Evolutionary conservation across 257 asterid genomes (phyloP).

Genomic region (Gynochthodes officinalis): DNA sequence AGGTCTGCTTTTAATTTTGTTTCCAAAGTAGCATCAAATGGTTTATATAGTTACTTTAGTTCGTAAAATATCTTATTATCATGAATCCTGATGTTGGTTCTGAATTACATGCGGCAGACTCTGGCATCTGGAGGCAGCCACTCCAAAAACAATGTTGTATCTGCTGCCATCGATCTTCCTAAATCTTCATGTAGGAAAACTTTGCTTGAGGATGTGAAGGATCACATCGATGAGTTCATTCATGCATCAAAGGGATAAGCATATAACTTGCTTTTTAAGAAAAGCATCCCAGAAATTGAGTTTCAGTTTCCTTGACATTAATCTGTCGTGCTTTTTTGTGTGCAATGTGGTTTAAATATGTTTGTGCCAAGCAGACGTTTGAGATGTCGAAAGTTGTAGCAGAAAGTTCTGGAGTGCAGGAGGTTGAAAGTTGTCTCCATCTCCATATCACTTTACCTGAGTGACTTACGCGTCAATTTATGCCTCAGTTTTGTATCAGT

Average conservation of each 20-base stretch:
- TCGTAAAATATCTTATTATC: no score
- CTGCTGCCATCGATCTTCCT: neutral
- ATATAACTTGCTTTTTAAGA: slow-evolving; percentile 22
- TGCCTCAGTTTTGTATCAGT: no score
- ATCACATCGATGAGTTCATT: slow-evolving; percentile 24
- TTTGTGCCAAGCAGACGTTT: no score
- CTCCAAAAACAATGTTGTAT: slow-evolving; percentile 1
- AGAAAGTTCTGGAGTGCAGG: slow-evolving; percentile 21
- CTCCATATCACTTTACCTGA: slow-evolving; percentile 11
- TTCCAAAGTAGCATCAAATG: neutral
- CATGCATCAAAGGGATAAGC: slow-evolving; percentile 28
- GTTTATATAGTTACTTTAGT: neutral
- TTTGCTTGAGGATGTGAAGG: slow-evolving; percentile 26
- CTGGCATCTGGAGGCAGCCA: slow-evolving; percentile 20
- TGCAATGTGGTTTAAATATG: neutral
- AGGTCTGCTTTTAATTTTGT: neutral
- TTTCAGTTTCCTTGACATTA: neutral
- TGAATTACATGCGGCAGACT: neutral
- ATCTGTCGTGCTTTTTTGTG: neutral
- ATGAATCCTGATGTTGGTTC: neutral
- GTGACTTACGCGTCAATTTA: neutral
- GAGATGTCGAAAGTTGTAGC: slow-evolving; percentile 25
- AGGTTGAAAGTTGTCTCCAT: slow-evolving; percentile 22
- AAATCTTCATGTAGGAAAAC: slow-evolving; percentile 25
- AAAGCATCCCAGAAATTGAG: slow-evolving; percentile 21